Evolutionary conservation across 2,329 filamentous ascomycete genomes (phyloP), one percentile per base, ranked within the genome.

Genomic region (Colletotrichum sp.): DNA sequence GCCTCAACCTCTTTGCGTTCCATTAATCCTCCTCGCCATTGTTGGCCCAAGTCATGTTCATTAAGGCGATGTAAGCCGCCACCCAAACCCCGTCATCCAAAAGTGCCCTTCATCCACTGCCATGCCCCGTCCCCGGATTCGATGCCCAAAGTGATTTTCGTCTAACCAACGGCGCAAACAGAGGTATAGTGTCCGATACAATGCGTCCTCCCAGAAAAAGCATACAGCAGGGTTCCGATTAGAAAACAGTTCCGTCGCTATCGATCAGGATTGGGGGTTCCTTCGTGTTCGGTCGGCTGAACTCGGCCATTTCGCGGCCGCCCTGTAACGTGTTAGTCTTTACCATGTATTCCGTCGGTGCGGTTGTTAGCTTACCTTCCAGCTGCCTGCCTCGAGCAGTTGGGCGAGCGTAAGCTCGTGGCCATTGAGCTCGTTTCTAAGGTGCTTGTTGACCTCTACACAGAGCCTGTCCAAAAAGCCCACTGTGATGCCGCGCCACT

Each of bases 161-260:
- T 68, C 64, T 73, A 73, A 60, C 15, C 59, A 76, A 73, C 24
- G 73, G 59, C 70, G 39, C 59, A 63, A 34, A 34, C 44, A 68
- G 73, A 73, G 73, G 73, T 73, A 76, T 76, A 73, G 49, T 73
- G 73, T 49, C 59, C 73, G 34, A 73, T 76, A 44, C 73, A 76
- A 73, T 73, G 64, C 70, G 39, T 68, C 70, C 57, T 64, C 70
- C 64, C 49, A 65, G 30, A 28, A 49, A 59, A 59, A 39, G 16
- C 21, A 49, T 36, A 26, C 60, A 63, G 21, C 2, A n/a, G 52
- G 28, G 16, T 30, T 39, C 36, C 7, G 15, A 26, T 84, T 92
- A 98, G 84, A 99, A 99, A 79, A 99, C 95, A 28, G 97, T 99
- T 77, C 97, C 97, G 84, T 99, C 97, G 79, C 95, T 98, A 79